Conservation (phyloP, 306 rosid species). For the Cyamopsis tetragonoloba region DNA sequence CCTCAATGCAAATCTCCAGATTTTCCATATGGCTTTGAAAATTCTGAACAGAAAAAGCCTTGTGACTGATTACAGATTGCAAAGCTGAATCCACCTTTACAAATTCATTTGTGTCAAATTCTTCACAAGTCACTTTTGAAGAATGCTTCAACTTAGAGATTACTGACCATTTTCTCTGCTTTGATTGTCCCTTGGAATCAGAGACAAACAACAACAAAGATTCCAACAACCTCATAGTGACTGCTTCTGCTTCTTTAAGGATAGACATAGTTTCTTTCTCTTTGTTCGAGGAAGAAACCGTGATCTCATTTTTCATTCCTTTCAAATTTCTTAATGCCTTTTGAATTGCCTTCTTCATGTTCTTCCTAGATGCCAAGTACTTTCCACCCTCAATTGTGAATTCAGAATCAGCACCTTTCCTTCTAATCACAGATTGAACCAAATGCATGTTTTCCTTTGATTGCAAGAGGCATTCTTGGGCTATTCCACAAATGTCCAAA, state of each 20-base stretch:
- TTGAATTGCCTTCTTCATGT: neutral
- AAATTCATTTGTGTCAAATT: constrained; percentile 11
- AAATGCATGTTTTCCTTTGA: constrained; percentile 5
- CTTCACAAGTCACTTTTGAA: constrained; percentile 15
- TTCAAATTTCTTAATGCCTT: constrained; percentile 6
- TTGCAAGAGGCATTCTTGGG: constrained; percentile 23
- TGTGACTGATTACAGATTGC: constrained; percentile 13
- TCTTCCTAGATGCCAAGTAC: constrained; percentile 21
- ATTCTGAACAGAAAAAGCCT: neutral
- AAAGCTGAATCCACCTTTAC: constrained; percentile 21
- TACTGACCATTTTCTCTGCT: constrained; percentile 6
- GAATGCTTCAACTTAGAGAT: constrained; percentile 27
- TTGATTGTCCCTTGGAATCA: constrained; percentile 3
- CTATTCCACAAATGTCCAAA: constrained; percentile 18
- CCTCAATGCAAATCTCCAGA: constrained; percentile 25
- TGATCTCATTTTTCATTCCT: constrained; percentile 24
- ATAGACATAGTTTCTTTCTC: neutral
- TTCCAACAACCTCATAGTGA: constrained; percentile 20
- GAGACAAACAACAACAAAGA: constrained; percentile 15
- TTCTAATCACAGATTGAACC: constrained; percentile 16
- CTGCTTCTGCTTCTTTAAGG: constrained; percentile 25
- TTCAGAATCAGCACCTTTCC: neutral
- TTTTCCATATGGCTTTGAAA: constrained; percentile 5
- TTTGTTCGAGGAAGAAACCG: neutral
- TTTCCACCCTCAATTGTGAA: constrained; percentile 2